Conservation (phyloP, 2,329 filamentous ascomycete genomes). For the Aspergillus latus region DNA sequence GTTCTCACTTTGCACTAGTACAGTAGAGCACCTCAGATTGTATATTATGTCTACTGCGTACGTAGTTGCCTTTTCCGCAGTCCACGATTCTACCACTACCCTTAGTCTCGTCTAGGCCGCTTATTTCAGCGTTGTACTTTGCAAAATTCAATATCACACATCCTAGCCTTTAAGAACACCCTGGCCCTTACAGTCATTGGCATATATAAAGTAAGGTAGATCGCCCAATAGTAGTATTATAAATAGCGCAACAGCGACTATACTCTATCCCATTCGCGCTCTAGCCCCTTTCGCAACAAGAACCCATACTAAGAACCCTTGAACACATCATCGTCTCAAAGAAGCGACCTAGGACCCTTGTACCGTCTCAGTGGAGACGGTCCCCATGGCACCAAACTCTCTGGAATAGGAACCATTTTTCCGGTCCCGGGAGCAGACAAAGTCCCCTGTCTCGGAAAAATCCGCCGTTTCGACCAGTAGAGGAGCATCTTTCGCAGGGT, state of each 20-base stretch:
- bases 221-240: background rate
- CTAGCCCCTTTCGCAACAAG: too few species aligned
- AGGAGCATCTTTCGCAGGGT: background rate
- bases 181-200: too few species aligned
- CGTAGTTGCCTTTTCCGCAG: background rate
- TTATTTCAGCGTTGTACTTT: background rate
- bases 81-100: background rate
- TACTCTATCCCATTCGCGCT: too few species aligned
- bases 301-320: too few species aligned
- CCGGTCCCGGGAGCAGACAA: background rate
- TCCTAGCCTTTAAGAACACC: too few species aligned
- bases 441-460: background rate
- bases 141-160: too few species aligned
- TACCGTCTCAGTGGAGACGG: background rate
- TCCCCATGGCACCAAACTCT: background rate
- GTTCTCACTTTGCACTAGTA: too few species aligned
- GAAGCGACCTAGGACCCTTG: background rate
- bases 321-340: background rate
- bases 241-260: background rate
- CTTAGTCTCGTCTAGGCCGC: background rate
- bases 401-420: background rate
- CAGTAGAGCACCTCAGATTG: too few species aligned
- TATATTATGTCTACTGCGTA: too few species aligned
- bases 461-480: background rate
- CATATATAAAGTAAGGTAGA: too few species aligned